Conservation (phyloP, 2,329 filamentous ascomycete genomes). For the Epichloe sylvatica region DNA sequence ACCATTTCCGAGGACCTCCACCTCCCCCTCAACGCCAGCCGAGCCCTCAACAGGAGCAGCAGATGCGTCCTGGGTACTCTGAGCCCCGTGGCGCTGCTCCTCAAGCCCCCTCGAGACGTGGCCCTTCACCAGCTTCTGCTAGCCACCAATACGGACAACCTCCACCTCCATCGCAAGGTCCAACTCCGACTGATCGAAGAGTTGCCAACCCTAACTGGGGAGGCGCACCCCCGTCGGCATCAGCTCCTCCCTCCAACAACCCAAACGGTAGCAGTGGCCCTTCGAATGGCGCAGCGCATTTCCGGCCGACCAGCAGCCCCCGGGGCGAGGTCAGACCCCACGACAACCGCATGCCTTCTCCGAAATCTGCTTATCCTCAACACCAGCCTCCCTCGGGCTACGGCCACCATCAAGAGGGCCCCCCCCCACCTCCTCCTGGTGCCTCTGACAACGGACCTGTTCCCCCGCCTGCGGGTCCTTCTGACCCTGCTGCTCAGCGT, state of each 20-base stretch:
- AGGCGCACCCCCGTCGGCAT: constrained; percentile 35
- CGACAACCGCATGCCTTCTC: constrained; percentile 81
- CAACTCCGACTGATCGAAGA: constrained; percentile 38
- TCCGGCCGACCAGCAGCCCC: constrained; percentile 58
- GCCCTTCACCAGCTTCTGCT: constrained; percentile 27
- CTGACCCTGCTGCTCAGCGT: constrained; percentile 51
- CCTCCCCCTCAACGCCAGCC: constrained; percentile 56
- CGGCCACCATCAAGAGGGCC: constrained; percentile 56
- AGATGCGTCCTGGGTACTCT: constrained; percentile 48
- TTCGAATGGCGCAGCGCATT: constrained; percentile 49
- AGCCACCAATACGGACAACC: constrained; percentile 32
- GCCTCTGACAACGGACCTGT: constrained; percentile 44
- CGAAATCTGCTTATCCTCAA: constrained; percentile 71
- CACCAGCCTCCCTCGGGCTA: constrained; percentile 40
- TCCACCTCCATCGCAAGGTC: constrained; percentile 30
- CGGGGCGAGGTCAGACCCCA: constrained; percentile 72
- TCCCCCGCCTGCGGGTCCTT: constrained; percentile 31
- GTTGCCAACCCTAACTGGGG: constrained; percentile 46
- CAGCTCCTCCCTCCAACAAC: constrained; percentile 23
- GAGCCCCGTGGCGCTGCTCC: constrained; percentile 19
- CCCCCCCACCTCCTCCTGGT: constrained; percentile 31
- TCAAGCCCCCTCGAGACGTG: constrained; percentile 33
- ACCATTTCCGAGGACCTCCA: constrained; percentile 51
- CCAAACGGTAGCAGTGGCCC: constrained; percentile 26
- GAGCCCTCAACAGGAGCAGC: constrained; percentile 57